These are phyloP conservation scores for Schwanniomyces yamadae DNA, from an alignment of 805 yeast genomes.

Conservation along the genomic window DNA sequence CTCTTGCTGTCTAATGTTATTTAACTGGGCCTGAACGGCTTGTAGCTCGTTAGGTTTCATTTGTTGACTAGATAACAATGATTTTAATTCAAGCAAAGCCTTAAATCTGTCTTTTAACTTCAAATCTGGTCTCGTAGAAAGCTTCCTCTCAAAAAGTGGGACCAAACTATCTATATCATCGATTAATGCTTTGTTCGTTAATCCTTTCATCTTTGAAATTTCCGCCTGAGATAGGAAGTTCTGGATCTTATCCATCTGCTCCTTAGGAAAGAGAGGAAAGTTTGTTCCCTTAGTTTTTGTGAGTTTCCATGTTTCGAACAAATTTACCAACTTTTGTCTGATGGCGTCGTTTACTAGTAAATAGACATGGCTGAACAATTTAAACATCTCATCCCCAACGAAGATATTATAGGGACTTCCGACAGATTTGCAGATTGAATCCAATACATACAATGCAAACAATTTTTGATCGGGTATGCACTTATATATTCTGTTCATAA, in stretches of 20 bases:
- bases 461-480: slow-evolving; percentile 83
- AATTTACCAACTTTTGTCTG: slow-evolving; percentile 67
- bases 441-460: slow-evolving; percentile 79
- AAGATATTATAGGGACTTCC: slow-evolving; percentile 87
- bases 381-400: slow-evolving; percentile 68
- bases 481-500: slow-evolving; percentile 70
- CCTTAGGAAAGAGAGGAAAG: slow-evolving; percentile 68
- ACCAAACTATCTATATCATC: slow-evolving; percentile 38
- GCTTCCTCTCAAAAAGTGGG: slow-evolving; percentile 42
- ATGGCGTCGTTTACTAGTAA: slow-evolving; percentile 75
- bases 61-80: slow-evolving; percentile 36
- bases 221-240: slow-evolving; percentile 49
- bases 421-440: slow-evolving; percentile 86
- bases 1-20: slow-evolving; percentile 37
- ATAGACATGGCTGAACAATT: slow-evolving; percentile 72
- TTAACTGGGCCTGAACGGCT: slow-evolving; percentile 38
- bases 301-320: slow-evolving; percentile 86
- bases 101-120: slow-evolving; percentile 44
- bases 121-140: slow-evolving; percentile 33
- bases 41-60: slow-evolving; percentile 34
- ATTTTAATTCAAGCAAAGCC: slow-evolving; percentile 44
- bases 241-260: slow-evolving; percentile 70
- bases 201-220: slow-evolving; percentile 7
- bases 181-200: slow-evolving; percentile 25
- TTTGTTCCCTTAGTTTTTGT: slow-evolving; percentile 60